Evolutionary conservation across 2,329 filamentous ascomycete species (phyloP).

Genomic region (Teratosphaeria zuluensis): DNA sequence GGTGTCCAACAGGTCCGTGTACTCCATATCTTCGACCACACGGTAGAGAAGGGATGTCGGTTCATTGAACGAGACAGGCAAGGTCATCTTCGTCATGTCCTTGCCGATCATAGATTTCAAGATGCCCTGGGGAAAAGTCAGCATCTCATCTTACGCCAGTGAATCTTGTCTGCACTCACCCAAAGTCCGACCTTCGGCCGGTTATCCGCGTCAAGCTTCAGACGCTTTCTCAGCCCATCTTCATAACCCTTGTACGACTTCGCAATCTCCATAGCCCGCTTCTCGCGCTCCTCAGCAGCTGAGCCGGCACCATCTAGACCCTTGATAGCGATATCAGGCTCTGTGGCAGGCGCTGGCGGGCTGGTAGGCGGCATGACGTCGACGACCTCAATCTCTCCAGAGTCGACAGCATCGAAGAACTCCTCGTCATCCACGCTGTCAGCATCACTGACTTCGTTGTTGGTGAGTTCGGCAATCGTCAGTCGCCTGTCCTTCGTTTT

Average conservation of each 20-base stretch:
- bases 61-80: constrained; percentile 97
- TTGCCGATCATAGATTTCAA: constrained; percentile 99
- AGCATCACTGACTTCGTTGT: constrained; percentile 60
- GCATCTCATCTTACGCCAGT: constrained; percentile 5
- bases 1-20: constrained; percentile 80
- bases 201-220: constrained; percentile 87
- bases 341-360: not conserved
- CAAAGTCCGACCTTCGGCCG: constrained; percentile 90
- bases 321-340: not conserved
- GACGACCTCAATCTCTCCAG: constrained; percentile 76
- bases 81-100: constrained; percentile 99
- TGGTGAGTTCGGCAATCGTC: constrained; percentile 58
- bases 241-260: constrained; percentile 84
- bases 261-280: constrained; percentile 52
- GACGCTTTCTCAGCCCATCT: constrained; percentile 65
- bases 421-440: constrained; percentile 82
- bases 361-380: constrained; percentile 47
- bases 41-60: constrained; percentile 91
- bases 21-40: constrained; percentile 96
- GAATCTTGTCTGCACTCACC: constrained; percentile 49
- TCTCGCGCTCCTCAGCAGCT: constrained; percentile 6
- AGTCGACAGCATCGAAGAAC: constrained; percentile 95
- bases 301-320: not conserved
- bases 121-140: constrained; percentile 56
- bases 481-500: constrained; percentile 46